These are phyloP conservation scores for Jatropha multifida DNA, from an alignment of 441 rosid genomes.

Conservation along the genomic window DNA sequence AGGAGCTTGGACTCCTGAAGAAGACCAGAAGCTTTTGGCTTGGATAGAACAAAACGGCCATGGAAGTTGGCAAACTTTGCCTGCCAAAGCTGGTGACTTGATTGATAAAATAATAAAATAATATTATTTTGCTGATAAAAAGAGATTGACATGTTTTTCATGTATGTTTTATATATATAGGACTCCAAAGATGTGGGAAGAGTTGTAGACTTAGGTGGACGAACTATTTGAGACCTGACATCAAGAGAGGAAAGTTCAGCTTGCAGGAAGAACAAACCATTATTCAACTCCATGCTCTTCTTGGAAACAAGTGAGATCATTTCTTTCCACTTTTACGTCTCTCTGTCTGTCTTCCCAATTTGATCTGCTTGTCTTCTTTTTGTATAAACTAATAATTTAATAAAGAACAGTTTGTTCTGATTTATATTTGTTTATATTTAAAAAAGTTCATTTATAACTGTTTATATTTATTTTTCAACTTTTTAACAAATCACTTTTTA, in stretches of 20 bases:
- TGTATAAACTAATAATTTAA: too few relatives aligned
- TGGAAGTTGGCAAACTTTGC: slow-evolving; percentile 5
- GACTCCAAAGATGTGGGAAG: slow-evolving; percentile 80
- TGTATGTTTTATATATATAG: not conserved
- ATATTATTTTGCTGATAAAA: too few relatives aligned
- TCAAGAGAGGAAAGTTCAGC: slow-evolving; percentile 85
- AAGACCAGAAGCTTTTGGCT: too few relatives aligned
- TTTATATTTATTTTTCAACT: too few relatives aligned
- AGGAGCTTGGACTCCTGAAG: slow-evolving; percentile 12
- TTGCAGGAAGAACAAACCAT: slow-evolving; percentile 80
- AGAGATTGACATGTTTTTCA: not conserved
- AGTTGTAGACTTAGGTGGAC: slow-evolving; percentile 93
- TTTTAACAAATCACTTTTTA: too few relatives aligned
- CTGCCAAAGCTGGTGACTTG: slow-evolving; percentile 31
- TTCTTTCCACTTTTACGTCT: not conserved
- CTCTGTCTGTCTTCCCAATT: too few relatives aligned
- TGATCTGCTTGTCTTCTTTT: too few relatives aligned
- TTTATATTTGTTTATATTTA: too few relatives aligned
- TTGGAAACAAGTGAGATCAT: slow-evolving; percentile 44
- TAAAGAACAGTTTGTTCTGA: too few relatives aligned
- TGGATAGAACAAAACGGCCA: too few relatives aligned
- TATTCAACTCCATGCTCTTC: slow-evolving; percentile 83
- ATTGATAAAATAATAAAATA: too few relatives aligned
- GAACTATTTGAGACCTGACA: slow-evolving; percentile 80
- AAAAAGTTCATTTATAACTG: too few relatives aligned